Percentiles rank a stretch among this genome's conserved stretches.
phyloP scores from a whole-genome alignment of 257 asterid genomes.

The Nyctanthes arbortristis region DNA sequence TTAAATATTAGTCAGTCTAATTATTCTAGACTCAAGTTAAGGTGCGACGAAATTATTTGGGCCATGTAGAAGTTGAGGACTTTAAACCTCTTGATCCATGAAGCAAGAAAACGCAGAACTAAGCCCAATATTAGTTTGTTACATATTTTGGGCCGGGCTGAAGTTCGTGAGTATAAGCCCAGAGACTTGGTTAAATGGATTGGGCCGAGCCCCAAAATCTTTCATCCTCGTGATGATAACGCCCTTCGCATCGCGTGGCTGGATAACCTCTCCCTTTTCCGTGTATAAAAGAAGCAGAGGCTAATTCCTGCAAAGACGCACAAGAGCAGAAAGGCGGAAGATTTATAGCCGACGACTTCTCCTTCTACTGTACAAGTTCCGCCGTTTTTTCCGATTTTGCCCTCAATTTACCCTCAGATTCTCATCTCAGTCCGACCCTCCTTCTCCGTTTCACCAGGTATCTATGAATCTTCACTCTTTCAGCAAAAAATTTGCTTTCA shows the following conservation, averaged over 20 bases:
- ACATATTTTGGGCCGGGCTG: not conserved
- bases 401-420: constrained; percentile 19
- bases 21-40: too few species aligned
- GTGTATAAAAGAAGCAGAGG: constrained; percentile 6
- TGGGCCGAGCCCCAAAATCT: not conserved
- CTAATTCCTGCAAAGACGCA: not conserved
- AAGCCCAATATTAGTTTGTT: too few species aligned
- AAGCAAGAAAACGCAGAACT: too few species aligned
- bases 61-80: too few species aligned
- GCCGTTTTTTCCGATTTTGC: constrained; percentile 27
- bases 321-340: constrained; percentile 33
- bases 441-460: constrained; percentile 39
- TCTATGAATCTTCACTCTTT: not conserved
- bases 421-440: constrained; percentile 12
- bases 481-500: not conserved
- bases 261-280: not conserved
- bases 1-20: too few species aligned
- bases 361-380: constrained; percentile 30
- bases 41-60: too few species aligned
- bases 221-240: not conserved
- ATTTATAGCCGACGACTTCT: constrained; percentile 64
- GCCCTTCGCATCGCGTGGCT: not conserved
- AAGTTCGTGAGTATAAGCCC: not conserved
- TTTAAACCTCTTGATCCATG: too few species aligned
- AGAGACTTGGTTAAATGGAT: not conserved